Base-by-base conservation (phyloP, 371 early-diverging fungal species). In the Syncephalis plumigaleata region DNA sequence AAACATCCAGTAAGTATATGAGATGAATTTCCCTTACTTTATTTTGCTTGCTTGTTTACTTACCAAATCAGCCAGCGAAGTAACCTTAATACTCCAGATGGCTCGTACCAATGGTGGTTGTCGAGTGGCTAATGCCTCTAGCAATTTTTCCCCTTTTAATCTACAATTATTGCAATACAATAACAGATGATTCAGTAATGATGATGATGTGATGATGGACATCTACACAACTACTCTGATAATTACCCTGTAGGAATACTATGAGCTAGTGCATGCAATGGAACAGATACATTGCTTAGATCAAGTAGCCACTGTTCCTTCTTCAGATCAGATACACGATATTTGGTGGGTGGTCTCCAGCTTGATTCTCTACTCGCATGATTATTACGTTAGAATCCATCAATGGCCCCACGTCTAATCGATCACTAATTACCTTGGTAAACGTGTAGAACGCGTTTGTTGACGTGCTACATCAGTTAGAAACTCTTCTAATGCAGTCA, bases 51-150 rank as follows among this genome's bases (percentile, higher is more conserved):
- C 4, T 11, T 5, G 21, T 16, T 3, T 7, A 43, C 43, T 43
- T 17, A 43, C 43, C 13, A 43, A 24, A 5, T 43, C 43, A 24
- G 22, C 24, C 24, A 43, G 11, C 21, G 22, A 81, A 9, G 75
- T 70, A 21, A 79, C 64, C 47, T 79, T 75, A 37, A 84, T 76
- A 44, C 71, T 76, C 84, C 84, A 84, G 3, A 77, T 59, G 0
- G 84, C 81, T 18, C 84, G 64, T 37, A 70, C 50, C 47, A 80
- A 60, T 0, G 84, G 80, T 1, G 81, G 77, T 25, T 67, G 71
- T 21, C 69, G 66, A 39, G 63, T 56, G 8, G 72, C 68, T 47
- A 84, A 51, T 3, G 70, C 55, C 17, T 80, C 81, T n/a, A 81
- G 46, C 27, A 84, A 49, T 36, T 71, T 73, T 24, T 79, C 81